These are phyloP conservation scores for Vicia villosa DNA, from an alignment of 306 rosid genomes.

Conservation along the genomic window DNA sequence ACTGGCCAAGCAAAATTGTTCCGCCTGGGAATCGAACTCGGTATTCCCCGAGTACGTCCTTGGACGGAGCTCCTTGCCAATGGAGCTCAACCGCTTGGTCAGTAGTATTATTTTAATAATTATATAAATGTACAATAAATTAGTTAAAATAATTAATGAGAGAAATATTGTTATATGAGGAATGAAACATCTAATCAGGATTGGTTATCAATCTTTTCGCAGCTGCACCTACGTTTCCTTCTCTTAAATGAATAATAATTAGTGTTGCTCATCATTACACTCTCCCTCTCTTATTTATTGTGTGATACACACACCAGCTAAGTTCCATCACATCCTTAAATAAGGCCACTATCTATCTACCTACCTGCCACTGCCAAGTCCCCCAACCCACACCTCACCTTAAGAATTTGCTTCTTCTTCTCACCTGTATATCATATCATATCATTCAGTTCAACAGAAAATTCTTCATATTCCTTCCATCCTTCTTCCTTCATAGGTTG, in stretches of 20 bases:
- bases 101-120: too few relatives aligned
- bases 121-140: too few relatives aligned
- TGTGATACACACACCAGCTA: not conserved
- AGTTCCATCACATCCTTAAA: not conserved
- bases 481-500: too few relatives aligned
- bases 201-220: constrained; percentile 37
- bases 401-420: not conserved
- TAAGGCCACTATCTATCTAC: not conserved
- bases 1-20: too few relatives aligned
- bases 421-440: too few relatives aligned
- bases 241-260: not conserved
- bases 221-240: constrained; percentile 35
- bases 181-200: constrained; percentile 53
- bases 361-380: constrained; percentile 17
- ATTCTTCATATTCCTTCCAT: too few relatives aligned
- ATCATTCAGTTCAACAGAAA: too few relatives aligned
- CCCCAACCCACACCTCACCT: not conserved
- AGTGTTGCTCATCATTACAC: not conserved
- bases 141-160: too few relatives aligned
- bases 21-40: too few relatives aligned
- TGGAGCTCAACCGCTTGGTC: too few relatives aligned
- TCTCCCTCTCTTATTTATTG: not conserved
- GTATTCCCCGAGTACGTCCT: too few relatives aligned
- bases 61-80: too few relatives aligned
- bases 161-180: not conserved